Evolutionary conservation across 2,329 filamentous ascomycete species (phyloP).

Genomic region (Verticillium nubilum): DNA sequence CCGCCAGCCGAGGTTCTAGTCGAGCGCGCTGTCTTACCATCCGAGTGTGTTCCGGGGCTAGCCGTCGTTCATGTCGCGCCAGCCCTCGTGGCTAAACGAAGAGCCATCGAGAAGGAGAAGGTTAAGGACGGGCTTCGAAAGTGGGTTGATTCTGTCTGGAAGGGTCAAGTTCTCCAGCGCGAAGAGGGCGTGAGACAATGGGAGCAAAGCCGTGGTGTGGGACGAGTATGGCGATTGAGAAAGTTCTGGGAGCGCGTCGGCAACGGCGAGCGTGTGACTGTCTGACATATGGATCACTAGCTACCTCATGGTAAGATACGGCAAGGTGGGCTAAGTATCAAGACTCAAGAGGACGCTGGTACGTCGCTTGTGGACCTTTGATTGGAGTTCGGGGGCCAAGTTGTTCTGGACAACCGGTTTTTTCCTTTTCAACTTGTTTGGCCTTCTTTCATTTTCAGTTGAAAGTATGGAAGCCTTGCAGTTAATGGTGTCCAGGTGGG

Average conservation of each 20-base stretch:
- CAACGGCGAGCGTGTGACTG: constrained; percentile 24
- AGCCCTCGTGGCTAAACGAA: constrained; percentile 55
- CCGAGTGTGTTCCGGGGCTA: constrained; percentile 52
- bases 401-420: no score
- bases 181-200: constrained; percentile 39
- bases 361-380: not conserved
- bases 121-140: constrained; percentile 61
- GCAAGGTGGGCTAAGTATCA: no score
- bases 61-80: constrained; percentile 44
- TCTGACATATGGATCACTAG: not conserved
- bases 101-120: constrained; percentile 59
- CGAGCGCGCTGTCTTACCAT: constrained; percentile 57
- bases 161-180: constrained; percentile 42
- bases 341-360: not conserved
- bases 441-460: no score
- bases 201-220: constrained; percentile 47
- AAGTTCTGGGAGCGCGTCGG: constrained; percentile 62
- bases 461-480: no score
- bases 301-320: not conserved
- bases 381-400: no score
- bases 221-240: constrained; percentile 55
- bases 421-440: no score
- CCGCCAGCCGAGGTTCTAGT: constrained; percentile 57
- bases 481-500: no score
- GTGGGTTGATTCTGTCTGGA: constrained; percentile 59